phyloP scores from a whole-genome alignment of 1,284 basidiomycete species.

The Pseudomicrostroma phylloplanum region DNA sequence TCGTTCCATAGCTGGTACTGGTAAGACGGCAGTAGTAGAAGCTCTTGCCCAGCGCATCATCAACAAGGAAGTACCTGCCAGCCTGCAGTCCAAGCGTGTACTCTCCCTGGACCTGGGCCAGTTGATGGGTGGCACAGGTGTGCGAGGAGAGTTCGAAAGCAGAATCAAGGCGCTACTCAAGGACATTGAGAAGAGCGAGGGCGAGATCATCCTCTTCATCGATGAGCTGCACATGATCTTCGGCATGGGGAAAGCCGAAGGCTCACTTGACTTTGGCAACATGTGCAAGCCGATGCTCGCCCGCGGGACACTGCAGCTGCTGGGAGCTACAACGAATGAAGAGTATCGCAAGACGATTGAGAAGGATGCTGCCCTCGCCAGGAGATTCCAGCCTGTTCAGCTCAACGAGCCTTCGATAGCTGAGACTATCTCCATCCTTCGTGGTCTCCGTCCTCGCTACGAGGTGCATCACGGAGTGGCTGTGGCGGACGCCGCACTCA shows the following conservation, averaged over 20 bases:
- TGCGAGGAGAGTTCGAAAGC: conserved; percentile 96
- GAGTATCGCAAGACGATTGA: conserved; percentile 96
- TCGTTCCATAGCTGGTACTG: conserved; percentile 35
- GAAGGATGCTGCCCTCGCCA: conserved; percentile 76
- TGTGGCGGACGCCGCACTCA: conserved; percentile 82
- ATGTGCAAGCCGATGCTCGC: conserved; percentile 55
- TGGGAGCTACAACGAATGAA: conserved; percentile 86
- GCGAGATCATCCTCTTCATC: conserved; percentile 85
- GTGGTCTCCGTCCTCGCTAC: conserved; percentile 77
- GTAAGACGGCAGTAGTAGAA: conserved; percentile 72
- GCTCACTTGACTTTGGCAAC: conserved; percentile 46
- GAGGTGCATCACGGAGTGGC: conserved; percentile 59
- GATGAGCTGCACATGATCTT: conserved; percentile 63
- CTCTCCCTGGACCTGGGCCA: conserved; percentile 80
- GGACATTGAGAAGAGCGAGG: conserved; percentile 72
- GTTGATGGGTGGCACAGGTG: conserved; percentile 90
- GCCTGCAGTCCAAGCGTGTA: conserved; percentile 56
- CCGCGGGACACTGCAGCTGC: conserved; percentile 79
- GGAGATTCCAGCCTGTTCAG: conserved; percentile 82
- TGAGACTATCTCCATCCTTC: conserved; percentile 87
- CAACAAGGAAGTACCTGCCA: conserved; percentile 88
- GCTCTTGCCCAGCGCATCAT: conserved; percentile 93
- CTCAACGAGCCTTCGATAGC: conserved; percentile 85
- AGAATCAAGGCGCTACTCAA: conserved; percentile 81
- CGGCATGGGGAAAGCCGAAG: conserved; percentile 39